Conservation (phyloP, 306 rosid genomes). For the Glycine tomentella region DNA sequence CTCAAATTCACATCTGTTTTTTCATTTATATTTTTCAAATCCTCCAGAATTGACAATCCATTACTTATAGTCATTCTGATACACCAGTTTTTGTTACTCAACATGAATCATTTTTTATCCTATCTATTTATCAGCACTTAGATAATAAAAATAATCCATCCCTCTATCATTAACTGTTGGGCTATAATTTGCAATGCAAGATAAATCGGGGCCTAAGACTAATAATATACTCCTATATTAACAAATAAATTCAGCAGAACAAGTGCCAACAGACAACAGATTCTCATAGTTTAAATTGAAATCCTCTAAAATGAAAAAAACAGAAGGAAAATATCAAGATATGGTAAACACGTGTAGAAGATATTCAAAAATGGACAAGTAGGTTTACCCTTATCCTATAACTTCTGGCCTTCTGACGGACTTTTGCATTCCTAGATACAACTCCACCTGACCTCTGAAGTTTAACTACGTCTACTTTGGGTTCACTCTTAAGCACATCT, state of each 20-base stretch:
- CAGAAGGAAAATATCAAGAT: not conserved
- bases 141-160: not conserved
- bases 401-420: constrained; percentile 82
- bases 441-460: constrained; percentile 99
- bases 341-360: not conserved
- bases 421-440: constrained; percentile 81
- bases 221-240: not conserved
- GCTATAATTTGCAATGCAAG: not conserved
- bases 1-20: not conserved
- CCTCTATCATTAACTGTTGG: not conserved
- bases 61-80: not conserved
- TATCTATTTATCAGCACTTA: constrained; percentile 3
- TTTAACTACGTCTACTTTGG: constrained; percentile 91
- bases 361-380: constrained; percentile 24
- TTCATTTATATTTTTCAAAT: not conserved
- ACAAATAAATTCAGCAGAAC: constrained; percentile 23
- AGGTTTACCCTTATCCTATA: constrained; percentile 77
- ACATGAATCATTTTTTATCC: constrained; percentile 6
- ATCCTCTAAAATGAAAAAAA: constrained; percentile 24
- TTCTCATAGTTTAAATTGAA: constrained; percentile 24
- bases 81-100: constrained; percentile 2
- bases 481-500: constrained; percentile 79
- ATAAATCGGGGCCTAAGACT: not conserved
- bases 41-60: constrained; percentile 7
- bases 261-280: constrained; percentile 1